Base-by-base conservation (phyloP, 1,284 basidiomycete species). In the Coniferiporia weirii region DNA sequence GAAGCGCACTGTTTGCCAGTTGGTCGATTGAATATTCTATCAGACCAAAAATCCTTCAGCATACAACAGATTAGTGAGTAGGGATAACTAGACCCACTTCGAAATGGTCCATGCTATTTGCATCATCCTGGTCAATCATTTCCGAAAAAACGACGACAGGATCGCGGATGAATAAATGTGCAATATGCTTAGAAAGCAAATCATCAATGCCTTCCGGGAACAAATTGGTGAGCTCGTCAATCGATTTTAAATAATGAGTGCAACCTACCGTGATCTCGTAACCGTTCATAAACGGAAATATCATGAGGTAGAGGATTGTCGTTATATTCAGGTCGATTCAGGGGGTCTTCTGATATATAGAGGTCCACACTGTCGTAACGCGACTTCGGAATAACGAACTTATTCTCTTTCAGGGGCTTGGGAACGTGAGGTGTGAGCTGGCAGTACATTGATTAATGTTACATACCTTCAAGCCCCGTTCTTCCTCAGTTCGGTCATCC, bases 1-100 rank as follows among this genome's bases (percentile, higher is more conserved):
- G 82, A 99, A 99, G 35, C 97, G 86, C 58, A 99, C 81, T 0
- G 97, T 98, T 75, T 99, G 97, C 97, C 97, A 99, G 71, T 99
- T 99, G 8, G 97, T 99, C 5, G 95, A 97, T 83, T 99, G 97
- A 38, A 99, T 88, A 69, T 98, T 99, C 89, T 93, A 46, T 64
- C 9, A 20, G 50, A 63, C 9, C 9, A 17, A 12, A 61, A 64
- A 43, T 17, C 10, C 15, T 17, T 48, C 4, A 51, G 12, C 9
- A 15, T n/a, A 19, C 22, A 12, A 38, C 8, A 49, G 20, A 22
- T 53, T 43, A 34, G n/a, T 4, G n/a, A n/a, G 17, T 20, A 40
- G 49, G 10, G n/a, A 19, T 8, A 34, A 34, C n/a, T 44, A 8
- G 10, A 51, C 56, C n/a, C 38, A 91, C 91, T 80, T 99, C 97